Conservation (phyloP, 371 early-diverging fungal genomes). For the Mucor mucedo region DNA sequence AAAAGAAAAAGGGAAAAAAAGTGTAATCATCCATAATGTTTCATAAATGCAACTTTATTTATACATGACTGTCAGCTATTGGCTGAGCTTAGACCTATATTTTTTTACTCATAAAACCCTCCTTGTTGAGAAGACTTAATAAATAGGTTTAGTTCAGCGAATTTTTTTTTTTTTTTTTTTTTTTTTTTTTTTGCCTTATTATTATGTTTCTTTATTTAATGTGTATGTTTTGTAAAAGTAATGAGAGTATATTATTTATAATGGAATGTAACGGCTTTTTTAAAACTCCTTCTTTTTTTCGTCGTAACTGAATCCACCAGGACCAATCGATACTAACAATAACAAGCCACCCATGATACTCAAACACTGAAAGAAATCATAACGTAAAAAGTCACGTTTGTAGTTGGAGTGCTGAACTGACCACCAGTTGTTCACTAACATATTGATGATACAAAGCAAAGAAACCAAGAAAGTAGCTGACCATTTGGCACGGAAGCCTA, state of each 20-base stretch:
- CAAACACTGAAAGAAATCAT: constrained; percentile 98
- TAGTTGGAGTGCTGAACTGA: constrained; percentile 72
- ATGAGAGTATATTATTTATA: neutral
- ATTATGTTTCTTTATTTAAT: neutral
- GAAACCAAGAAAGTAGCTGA: constrained; percentile 88
- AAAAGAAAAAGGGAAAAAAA: too few relatives aligned
- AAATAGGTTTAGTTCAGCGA: too few relatives aligned
- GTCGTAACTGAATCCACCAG: constrained; percentile 90
- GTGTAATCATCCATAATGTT: too few relatives aligned
- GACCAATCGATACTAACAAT: constrained; percentile 87
- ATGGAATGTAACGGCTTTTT: neutral
- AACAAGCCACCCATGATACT: constrained; percentile 94
- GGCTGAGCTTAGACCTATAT: too few relatives aligned
- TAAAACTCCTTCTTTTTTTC: constrained; percentile 84
- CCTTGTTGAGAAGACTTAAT: too few relatives aligned
- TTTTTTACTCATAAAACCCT: too few relatives aligned
- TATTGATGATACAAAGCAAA: constrained; percentile 85
- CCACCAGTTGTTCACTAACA: constrained; percentile 96
- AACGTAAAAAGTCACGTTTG: constrained; percentile 88
- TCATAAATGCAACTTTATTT: too few relatives aligned
- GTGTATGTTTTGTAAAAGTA: neutral
- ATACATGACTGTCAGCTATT: too few relatives aligned
- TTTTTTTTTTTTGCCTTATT: neutral
- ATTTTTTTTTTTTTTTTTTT: neutral
- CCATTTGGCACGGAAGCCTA: constrained; percentile 95